Conservation (phyloP, 116 monocot genomes). For the Zostera marina region DNA sequence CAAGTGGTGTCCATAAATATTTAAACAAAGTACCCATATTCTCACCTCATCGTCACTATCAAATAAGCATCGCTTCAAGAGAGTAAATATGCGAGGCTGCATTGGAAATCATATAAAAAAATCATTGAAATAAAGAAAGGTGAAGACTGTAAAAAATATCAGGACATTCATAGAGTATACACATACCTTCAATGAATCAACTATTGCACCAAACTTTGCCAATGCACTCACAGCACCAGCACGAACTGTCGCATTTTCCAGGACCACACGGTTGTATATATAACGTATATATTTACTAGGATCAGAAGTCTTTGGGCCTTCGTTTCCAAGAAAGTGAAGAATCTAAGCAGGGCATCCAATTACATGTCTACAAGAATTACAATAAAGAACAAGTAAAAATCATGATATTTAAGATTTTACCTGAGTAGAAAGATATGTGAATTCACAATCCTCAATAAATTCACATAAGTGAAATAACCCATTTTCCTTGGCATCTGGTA, state of each 20-base stretch:
- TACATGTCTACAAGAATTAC: neutral
- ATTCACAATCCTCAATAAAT: slow-evolving; percentile 99
- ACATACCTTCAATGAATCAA: slow-evolving; percentile 80
- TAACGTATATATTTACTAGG: slow-evolving; percentile 94
- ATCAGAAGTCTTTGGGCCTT: slow-evolving; percentile 90
- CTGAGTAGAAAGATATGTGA: slow-evolving; percentile 98
- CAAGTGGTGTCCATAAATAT: neutral
- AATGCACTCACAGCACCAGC: slow-evolving; percentile 95
- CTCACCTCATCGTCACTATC: slow-evolving; percentile 97
- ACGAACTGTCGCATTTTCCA: slow-evolving; percentile 96
- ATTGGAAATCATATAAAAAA: neutral
- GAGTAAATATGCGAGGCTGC: slow-evolving; percentile 97
- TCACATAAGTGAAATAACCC: slow-evolving; percentile 96
- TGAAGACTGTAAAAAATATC: neutral
- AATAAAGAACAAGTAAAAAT: neutral
- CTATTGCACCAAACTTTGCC: slow-evolving; percentile 93
- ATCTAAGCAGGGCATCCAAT: slow-evolving; percentile 27
- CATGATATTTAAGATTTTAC: slow-evolving; percentile 15
- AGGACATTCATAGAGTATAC: neutral
- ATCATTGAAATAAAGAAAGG: neutral
- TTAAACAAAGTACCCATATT: neutral
- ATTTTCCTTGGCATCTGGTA: slow-evolving; percentile 97
- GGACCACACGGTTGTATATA: slow-evolving; percentile 93
- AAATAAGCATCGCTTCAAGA: slow-evolving; percentile 86
- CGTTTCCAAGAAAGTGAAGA: slow-evolving; percentile 93